These are phyloP conservation scores for Fusarium tanahbumbuense DNA, from an alignment of 2,329 filamentous ascomycete genomes.

Conservation along the genomic window DNA sequence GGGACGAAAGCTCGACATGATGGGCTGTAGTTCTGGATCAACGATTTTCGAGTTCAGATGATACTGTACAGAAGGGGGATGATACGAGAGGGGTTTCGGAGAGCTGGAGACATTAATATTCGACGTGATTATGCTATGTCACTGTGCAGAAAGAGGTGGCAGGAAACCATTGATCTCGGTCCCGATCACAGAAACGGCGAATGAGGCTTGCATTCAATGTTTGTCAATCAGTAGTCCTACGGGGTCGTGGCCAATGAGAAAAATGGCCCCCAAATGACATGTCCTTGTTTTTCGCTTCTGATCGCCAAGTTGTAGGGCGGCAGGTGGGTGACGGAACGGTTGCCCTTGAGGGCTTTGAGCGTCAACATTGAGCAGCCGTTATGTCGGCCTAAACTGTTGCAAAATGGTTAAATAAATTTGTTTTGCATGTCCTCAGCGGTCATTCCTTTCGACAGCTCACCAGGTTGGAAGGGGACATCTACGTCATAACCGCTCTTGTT, in stretches of 20 bases:
- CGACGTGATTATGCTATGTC: neutral
- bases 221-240: neutral
- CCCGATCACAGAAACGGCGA: neutral
- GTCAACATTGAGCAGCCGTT: neutral
- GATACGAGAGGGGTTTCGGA: neutral
- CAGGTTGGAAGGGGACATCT: neutral
- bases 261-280: neutral
- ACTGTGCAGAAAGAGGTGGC: neutral
- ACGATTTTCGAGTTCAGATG: neutral
- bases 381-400: neutral
- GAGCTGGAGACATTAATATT: neutral
- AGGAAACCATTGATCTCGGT: neutral
- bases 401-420: neutral
- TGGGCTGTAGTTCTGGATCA: neutral
- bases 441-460: neutral
- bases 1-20: constrained; percentile 2
- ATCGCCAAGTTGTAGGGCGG: neutral
- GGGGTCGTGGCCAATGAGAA: neutral
- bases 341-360: neutral
- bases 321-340: neutral
- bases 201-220: neutral
- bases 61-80: neutral
- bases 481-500: neutral
- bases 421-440: neutral
- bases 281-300: neutral